These are phyloP conservation scores for Cystobasidiopsis lactophilus DNA, from an alignment of 768 basidiomycete species.

Conservation along the genomic window DNA sequence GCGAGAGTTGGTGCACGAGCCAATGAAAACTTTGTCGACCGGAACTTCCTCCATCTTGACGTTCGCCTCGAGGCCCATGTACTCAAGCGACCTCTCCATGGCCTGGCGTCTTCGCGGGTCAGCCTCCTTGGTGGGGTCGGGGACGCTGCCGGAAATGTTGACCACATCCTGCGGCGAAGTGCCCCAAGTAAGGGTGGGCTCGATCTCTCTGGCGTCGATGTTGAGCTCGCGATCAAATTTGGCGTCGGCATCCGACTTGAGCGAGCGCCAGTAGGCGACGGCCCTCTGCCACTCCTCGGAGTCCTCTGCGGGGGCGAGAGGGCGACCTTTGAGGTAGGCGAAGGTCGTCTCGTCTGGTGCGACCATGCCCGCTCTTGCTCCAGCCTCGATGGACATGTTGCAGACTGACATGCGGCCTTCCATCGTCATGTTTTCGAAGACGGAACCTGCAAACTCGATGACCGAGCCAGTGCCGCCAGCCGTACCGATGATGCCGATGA, in stretches of 20 bases:
- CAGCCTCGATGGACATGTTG: constrained; percentile 90
- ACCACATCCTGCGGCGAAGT: constrained; percentile 77
- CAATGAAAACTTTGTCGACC: constrained; percentile 78
- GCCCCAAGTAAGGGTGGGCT: constrained; percentile 81
- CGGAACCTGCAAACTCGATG: constrained; percentile 66
- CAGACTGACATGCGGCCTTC: constrained; percentile 64
- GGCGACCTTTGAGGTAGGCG: constrained; percentile 55
- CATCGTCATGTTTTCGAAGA: constrained; percentile 33
- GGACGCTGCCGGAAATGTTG: constrained; percentile 57
- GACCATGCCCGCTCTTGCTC: constrained; percentile 73
- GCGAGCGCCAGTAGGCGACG: constrained; percentile 57
- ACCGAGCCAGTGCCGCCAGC: constrained; percentile 79
- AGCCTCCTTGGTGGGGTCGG: constrained; percentile 44
- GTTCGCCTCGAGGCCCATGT: constrained; percentile 67
- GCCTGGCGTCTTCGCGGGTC: constrained; percentile 46
- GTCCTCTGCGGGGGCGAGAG: constrained; percentile 43
- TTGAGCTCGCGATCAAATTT: constrained; percentile 63
- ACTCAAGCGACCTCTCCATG: constrained; percentile 51
- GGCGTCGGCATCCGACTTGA: constrained; percentile 58
- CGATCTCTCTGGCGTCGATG: constrained; percentile 60
- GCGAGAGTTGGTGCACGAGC: constrained; percentile 83
- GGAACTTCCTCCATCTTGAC: constrained; percentile 55
- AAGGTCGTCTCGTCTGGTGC: constrained; percentile 76
- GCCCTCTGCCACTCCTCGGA: constrained; percentile 62
- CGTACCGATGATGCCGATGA: constrained; percentile 78